Evolutionary conservation across 2,329 filamentous ascomycete species (phyloP).

Genomic region (Ophiostoma montium): DNA sequence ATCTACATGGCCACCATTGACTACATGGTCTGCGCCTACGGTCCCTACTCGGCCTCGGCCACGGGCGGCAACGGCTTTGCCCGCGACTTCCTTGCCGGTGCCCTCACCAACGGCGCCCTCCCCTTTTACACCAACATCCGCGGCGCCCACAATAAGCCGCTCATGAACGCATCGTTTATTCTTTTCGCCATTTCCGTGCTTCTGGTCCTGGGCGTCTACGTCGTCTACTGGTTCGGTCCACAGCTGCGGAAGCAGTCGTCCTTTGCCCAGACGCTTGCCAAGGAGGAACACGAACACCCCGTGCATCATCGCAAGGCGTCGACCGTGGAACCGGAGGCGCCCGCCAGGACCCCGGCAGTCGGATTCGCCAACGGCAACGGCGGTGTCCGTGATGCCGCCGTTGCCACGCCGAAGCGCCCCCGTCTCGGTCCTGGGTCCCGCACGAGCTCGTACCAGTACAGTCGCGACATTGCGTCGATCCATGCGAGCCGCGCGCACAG

Average conservation of each 20-base stretch:
- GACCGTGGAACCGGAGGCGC: neutral
- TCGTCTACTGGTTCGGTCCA: slow-evolving; percentile 53
- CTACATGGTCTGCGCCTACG: slow-evolving; percentile 61
- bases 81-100: slow-evolving; percentile 58
- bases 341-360: neutral
- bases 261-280: slow-evolving; percentile 49
- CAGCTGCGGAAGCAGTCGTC: slow-evolving; percentile 43
- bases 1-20: slow-evolving; percentile 69
- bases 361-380: neutral
- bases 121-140: slow-evolving; percentile 49
- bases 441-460: slow-evolving; percentile 5
- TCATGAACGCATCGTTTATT: slow-evolving; percentile 49
- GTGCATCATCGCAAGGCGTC: neutral
- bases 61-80: slow-evolving; percentile 65
- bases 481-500: slow-evolving; percentile 4
- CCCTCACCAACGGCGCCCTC: slow-evolving; percentile 52
- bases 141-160: slow-evolving; percentile 28
- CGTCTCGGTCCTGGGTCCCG: slow-evolving; percentile 2
- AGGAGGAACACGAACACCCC: slow-evolving; percentile 15
- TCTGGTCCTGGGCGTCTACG: slow-evolving; percentile 48
- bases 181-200: slow-evolving; percentile 47
- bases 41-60: slow-evolving; percentile 57
- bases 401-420: neutral
- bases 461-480: slow-evolving; percentile 1
- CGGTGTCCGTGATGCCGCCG: neutral